Evolutionary conservation across 1,284 basidiomycete species (phyloP), one percentile per base, ranked within the genome.

Genomic region (Neonothopanus nambi): DNA sequence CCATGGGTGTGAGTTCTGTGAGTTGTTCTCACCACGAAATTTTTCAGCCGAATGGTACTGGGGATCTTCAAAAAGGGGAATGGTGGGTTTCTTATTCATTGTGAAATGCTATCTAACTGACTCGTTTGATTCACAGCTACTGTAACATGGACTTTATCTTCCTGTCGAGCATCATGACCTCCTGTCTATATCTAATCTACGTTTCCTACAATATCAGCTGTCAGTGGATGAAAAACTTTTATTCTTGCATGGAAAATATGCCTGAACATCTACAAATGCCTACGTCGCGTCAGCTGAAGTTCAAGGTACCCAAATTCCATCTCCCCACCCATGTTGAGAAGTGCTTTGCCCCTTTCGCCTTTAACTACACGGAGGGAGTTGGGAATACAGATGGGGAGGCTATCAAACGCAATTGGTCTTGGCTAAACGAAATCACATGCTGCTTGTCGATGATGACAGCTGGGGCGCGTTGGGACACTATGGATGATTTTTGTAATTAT

Each of bases 11-110:
- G 2, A 57, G 61, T n/a, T 42, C 54, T 1, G 58, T 60, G 1
- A 57, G 42, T 21, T 65, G 63, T 52, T 50, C 56, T 7, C 41
- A 57, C 4, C 60, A 63, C 41, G 54, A 57, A 21, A 18, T 56
- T n/a, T 60, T 59, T 17, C 53, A 51, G 5, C 41, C 59, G 20
- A 57, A 56, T 39, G 61, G 63, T 3, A 58, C 58, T 7, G 61
- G 61, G 0, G 63, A 65, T 51, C 37, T 64, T 4, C 61, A 64
- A 44, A 56, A 54, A 26, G 58, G 61, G 0, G 57, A 63, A 45
- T 26, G 52, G 57, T 60, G 24, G 2, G 57, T 51, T 2, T 18
- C n/a, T n/a, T n/a, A n/a, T n/a, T n/a, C n/a, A n/a, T n/a, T n/a
- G n/a, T n/a, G n/a, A n/a, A n/a, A n/a, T n/a, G n/a, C n/a, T n/a